Conservation (phyloP, 805 yeast species). For the Saccharomycopsis amapae region DNA sequence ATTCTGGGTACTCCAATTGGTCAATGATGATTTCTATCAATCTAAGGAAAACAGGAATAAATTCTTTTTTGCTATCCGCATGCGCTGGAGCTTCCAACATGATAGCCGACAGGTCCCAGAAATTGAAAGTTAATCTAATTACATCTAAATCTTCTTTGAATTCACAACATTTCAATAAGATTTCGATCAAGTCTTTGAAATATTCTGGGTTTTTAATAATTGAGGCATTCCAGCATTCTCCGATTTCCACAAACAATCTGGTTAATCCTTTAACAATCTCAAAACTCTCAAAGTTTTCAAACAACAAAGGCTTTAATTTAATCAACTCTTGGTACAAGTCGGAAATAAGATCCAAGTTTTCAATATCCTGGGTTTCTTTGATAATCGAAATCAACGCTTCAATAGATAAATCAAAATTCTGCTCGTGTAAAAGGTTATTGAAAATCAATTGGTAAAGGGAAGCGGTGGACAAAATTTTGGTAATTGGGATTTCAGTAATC, state of each 20-base stretch:
- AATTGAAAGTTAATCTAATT: conserved; percentile 83
- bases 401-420: conserved; percentile 65
- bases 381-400: conserved; percentile 82
- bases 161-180: conserved; percentile 62
- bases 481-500: conserved; percentile 81
- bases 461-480: conserved; percentile 52
- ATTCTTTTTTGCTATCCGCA: conserved; percentile 30
- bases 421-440: conserved; percentile 45
- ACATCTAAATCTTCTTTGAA: conserved; percentile 81
- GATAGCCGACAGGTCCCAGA: conserved; percentile 82
- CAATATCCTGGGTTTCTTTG: conserved; percentile 73
- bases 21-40: conserved; percentile 54
- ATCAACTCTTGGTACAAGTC: conserved; percentile 61
- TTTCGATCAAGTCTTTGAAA: conserved; percentile 67
- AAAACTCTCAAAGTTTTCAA: conserved; percentile 41
- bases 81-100: conserved; percentile 34
- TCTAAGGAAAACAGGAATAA: conserved; percentile 48
- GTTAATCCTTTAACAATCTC: conserved; percentile 66
- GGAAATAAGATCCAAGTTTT: conserved; percentile 47
- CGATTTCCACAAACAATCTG: conserved; percentile 81
- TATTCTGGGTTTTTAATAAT: conserved; percentile 65
- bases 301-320: conserved; percentile 46
- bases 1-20: conserved; percentile 70
- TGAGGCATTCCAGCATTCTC: conserved; percentile 90
- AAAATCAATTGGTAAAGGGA: conserved; percentile 67